phyloP scores from a whole-genome alignment of 176 grass and related monocot genomes.

The Musa troglodytarum region DNA sequence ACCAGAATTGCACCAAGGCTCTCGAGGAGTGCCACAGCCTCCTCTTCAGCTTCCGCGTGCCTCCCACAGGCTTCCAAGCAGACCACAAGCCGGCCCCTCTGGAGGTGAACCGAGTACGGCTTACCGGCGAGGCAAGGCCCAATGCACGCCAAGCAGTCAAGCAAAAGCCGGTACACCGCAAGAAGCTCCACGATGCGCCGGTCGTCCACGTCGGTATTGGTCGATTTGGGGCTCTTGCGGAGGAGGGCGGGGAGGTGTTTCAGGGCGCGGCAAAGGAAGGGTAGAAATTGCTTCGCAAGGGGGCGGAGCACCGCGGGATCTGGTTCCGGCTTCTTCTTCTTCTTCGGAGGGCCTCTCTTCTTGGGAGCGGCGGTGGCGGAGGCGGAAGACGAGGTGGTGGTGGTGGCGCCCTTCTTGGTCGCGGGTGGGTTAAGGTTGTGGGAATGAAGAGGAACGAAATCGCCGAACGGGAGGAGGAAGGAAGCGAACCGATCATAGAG shows the following conservation, averaged over 20 bases:
- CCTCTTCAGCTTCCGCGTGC: constrained; percentile 38
- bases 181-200: constrained; percentile 35
- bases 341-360: constrained; percentile 32
- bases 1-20: constrained; percentile 40
- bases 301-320: constrained; percentile 27
- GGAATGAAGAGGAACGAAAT: constrained; percentile 25
- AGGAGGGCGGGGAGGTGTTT: constrained; percentile 52
- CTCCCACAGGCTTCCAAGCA: constrained; percentile 48
- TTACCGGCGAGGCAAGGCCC: constrained; percentile 62
- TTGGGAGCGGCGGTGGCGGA: constrained; percentile 12
- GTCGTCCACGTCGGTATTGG: constrained; percentile 1
- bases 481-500: constrained; percentile 47
- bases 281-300: constrained; percentile 62
- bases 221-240: constrained; percentile 23
- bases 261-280: constrained; percentile 56
- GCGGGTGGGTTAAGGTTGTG: constrained; percentile 26
- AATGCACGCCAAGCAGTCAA: constrained; percentile 56
- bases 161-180: constrained; percentile 38
- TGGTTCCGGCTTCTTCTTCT: constrained; percentile 12
- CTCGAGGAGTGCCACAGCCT: constrained; percentile 40
- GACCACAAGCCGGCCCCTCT: constrained; percentile 38
- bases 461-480: constrained; percentile 55
- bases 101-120: constrained; percentile 61
- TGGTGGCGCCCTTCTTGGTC: not conserved
- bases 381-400: not conserved